Evolutionary conservation across 148 eudicot species (phyloP).

Genomic region (Cornus kousa): DNA sequence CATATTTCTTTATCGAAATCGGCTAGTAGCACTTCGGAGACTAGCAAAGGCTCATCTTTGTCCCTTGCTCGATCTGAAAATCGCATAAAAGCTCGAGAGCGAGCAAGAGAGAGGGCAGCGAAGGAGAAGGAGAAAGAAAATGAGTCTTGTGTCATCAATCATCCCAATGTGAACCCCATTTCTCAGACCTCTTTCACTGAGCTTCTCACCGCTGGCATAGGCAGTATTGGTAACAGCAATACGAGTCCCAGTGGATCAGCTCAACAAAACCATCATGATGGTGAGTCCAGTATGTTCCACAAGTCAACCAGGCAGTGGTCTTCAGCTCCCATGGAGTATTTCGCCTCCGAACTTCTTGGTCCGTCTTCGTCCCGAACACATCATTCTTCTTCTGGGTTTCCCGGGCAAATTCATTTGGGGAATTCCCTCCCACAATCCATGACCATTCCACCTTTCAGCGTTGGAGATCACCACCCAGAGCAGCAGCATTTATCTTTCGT

Average conservation of each 20-base stretch:
- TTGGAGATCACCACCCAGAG: constrained; percentile 23
- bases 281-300: constrained; percentile 23
- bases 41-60: constrained; percentile 78
- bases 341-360: constrained; percentile 28
- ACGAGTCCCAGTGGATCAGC: constrained; percentile 30
- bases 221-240: constrained; percentile 22
- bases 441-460: constrained; percentile 34
- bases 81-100: constrained; percentile 69
- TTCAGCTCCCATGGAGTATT: constrained; percentile 56
- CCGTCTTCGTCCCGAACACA: constrained; percentile 17
- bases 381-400: constrained; percentile 16
- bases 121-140: constrained; percentile 55
- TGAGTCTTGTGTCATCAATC: constrained; percentile 13
- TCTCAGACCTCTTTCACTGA: constrained; percentile 82
- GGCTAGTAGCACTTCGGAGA: constrained; percentile 78
- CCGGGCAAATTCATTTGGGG: constrained; percentile 30
- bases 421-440: constrained; percentile 29
- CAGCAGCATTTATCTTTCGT: constrained; percentile 50
- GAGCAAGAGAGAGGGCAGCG: constrained; percentile 71
- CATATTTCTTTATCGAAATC: constrained; percentile 42
- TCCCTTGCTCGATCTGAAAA: constrained; percentile 64
- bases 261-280: constrained; percentile 14
- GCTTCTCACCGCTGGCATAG: constrained; percentile 59
- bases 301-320: constrained; percentile 40
- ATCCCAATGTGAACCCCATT: constrained; percentile 29